Base-by-base conservation (phyloP, 768 basidiomycete genomes). In the Lentinula sp. region DNA sequence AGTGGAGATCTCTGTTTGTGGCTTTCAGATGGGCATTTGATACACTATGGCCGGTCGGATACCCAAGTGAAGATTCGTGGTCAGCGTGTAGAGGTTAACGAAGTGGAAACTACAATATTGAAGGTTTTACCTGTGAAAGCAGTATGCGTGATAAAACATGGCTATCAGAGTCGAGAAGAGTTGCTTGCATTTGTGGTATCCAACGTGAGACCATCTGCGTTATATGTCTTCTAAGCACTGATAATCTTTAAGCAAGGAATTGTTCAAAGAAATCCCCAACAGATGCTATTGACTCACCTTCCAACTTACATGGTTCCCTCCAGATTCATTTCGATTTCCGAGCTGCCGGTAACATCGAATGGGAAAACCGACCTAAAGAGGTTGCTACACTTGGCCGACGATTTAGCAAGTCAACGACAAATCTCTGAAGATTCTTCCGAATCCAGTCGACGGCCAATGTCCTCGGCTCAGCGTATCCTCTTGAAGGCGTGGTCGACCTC, bases 51-150 rank as follows among this genome's bases (percentile, higher is more conserved):
- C 42, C 71, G 73, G 32, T 65, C 65, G 15, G 73, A 73, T 66
- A 66, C 72, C 41, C 72, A 73, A 46, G 67, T 73, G 59, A 73
- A 73, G 61, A 65, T 73, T 60, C 69, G 70, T 6, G 72, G 73
- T 32, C 69, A 67, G 28, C 70, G 73, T 28, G 68, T 73, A n/a
- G 72, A 73, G 46, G 68, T 71, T 12, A 69, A 70, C 13, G 72
- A 73, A 61, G 67, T 73, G 15, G 72, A 73, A 64, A 66, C 67
- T 45, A 70, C 70, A 1, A 54, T 61, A n/a, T 32, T 28, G 54
- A 43, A 51, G 12, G 12, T 39, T 41, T 45, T 45, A 18, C 43
- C 43, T 16, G 50, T 52, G 28, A 36, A 32, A 32, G 28, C 50
- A 8, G 50, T 52, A 36, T 52, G 18, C 16, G 50, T 52, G 23